These are phyloP conservation scores for Rhizopogon vulgaris DNA, from an alignment of 768 basidiomycete species.

Conservation along the genomic window DNA sequence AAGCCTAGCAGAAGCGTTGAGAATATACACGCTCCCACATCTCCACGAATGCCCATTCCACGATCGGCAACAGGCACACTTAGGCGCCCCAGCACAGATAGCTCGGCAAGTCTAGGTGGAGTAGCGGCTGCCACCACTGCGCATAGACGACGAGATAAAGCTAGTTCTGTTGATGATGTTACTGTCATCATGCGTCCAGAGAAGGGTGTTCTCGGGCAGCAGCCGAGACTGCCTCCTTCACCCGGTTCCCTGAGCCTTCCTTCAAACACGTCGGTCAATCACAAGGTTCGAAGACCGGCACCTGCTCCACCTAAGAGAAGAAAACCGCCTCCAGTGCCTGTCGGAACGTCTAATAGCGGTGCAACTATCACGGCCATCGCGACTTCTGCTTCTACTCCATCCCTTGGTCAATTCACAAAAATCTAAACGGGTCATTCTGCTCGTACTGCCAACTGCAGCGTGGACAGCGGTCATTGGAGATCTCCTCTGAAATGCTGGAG, in stretches of 20 bases:
- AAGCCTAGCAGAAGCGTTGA: slow-evolving; percentile 68
- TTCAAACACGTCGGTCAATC: slow-evolving; percentile 11
- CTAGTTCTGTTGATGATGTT: slow-evolving; percentile 23
- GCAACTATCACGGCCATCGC: slow-evolving; percentile 57
- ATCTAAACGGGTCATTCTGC: slow-evolving; percentile 3
- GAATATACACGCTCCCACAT: slow-evolving; percentile 33
- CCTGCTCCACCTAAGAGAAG: slow-evolving; percentile 65
- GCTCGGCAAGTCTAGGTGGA: slow-evolving; percentile 24
- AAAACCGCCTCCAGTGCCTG: slow-evolving; percentile 67
- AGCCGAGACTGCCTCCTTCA: slow-evolving; percentile 13
- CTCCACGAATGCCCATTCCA: slow-evolving; percentile 21
- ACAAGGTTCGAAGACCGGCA: slow-evolving; percentile 42
- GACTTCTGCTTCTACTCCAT: slow-evolving; percentile 25
- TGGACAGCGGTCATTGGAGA: not conserved
- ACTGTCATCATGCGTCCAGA: slow-evolving; percentile 9
- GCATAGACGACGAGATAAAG: slow-evolving; percentile 19
- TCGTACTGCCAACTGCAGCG: not conserved
- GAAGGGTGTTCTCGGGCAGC: slow-evolving; percentile 13
- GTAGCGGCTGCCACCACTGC: slow-evolving; percentile 19
- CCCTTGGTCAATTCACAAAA: slow-evolving; percentile 13
- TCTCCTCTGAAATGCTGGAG: not conserved
- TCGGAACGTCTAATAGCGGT: slow-evolving; percentile 41
- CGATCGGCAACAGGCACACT: slow-evolving; percentile 30
- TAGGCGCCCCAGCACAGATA: slow-evolving; percentile 36
- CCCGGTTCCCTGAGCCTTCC: slow-evolving; percentile 13